Base-by-base conservation (phyloP, 2,329 filamentous ascomycete genomes). In the Cordyceps cateniannulata region DNA sequence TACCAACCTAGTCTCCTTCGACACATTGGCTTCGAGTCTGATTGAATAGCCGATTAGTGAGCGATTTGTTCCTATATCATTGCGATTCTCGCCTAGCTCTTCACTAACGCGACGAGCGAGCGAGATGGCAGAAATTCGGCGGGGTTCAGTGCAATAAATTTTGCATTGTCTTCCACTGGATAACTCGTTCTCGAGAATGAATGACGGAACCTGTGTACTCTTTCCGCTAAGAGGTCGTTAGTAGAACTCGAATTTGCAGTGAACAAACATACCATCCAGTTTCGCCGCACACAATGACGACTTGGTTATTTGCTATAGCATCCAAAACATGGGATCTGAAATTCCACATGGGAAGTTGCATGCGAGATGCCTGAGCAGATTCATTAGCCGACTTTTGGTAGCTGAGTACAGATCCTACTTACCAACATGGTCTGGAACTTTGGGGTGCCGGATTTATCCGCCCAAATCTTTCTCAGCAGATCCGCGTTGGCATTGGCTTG, bases 31-130 rank as follows among this genome's bases (percentile, higher is more conserved):
- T 72, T 99, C 95, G 22, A 99, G 78, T 20, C 95, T 86, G 66
- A 99, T 97, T 1, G 95, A 92, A 77, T 96, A 99, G 49, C 95
- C 95, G 24, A 99, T 88, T 2, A 99, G 80, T 3, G 95, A 98
- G 58, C 89, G 83, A 47, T 79, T 77, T 0, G 91, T 96, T 44
- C 95, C 95, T 47, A 98, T 75, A 64, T 96, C 93, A 62, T 84
- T 85, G 64, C 86, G 89, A 57, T 82, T 85, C 72, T 99, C 95
- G 8, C 95, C 95, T 25, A 99, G 81, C 71, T 99, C 95, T 72
- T 97, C 91, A 69, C 93, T 96, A 20, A 99, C 95, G 69, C 95
- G 88, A 60, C 90, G 87, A 45, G 95, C 95, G 52, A 99, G 79
- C 16, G 95, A 98, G 45, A 99, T 93, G 10, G 95, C 95, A 18